These are phyloP conservation scores for Limnanthes douglasii DNA, from an alignment of 345 rosid species.

Conservation along the genomic window DNA sequence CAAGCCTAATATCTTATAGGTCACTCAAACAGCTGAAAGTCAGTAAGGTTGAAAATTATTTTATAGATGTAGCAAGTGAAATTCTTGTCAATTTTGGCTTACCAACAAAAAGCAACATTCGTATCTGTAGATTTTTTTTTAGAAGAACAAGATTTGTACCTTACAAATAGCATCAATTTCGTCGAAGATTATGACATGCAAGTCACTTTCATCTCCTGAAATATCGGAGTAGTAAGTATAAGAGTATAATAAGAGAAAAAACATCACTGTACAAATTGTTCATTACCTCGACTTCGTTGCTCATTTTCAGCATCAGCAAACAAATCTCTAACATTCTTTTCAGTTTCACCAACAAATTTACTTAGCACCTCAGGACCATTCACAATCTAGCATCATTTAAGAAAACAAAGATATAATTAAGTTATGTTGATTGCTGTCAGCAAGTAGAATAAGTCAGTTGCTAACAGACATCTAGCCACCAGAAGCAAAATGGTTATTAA, in stretches of 20 bases:
- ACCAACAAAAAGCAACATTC: too few species aligned
- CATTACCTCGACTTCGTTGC: conserved; percentile 65
- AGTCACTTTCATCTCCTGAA: conserved; percentile 88
- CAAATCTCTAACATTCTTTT: conserved; percentile 86
- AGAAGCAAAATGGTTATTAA: too few species aligned
- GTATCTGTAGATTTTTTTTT: too few species aligned
- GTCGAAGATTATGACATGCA: conserved; percentile 96
- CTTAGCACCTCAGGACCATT: conserved; percentile 98
- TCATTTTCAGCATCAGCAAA: conserved; percentile 99
- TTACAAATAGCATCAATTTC: conserved; percentile 99
- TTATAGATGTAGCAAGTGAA: too few species aligned
- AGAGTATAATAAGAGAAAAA: conserved; percentile 8
- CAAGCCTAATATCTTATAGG: too few species aligned
- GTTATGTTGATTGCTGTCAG: conserved; percentile 1
- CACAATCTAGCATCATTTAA: conserved; percentile 43
- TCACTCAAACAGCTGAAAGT: too few species aligned
- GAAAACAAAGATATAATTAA: conserved; percentile 9
- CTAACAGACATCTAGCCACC: too few species aligned
- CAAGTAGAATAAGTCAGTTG: not conserved
- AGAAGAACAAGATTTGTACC: conserved; percentile 46
- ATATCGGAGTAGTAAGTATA: conserved; percentile 9
- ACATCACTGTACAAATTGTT: conserved; percentile 3
- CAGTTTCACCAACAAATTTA: conserved; percentile 99
- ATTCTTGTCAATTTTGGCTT: too few species aligned
- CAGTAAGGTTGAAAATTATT: too few species aligned